These are phyloP conservation scores for Microascus cirrosus DNA, from an alignment of 2,329 filamentous ascomycete genomes.

Conservation along the genomic window DNA sequence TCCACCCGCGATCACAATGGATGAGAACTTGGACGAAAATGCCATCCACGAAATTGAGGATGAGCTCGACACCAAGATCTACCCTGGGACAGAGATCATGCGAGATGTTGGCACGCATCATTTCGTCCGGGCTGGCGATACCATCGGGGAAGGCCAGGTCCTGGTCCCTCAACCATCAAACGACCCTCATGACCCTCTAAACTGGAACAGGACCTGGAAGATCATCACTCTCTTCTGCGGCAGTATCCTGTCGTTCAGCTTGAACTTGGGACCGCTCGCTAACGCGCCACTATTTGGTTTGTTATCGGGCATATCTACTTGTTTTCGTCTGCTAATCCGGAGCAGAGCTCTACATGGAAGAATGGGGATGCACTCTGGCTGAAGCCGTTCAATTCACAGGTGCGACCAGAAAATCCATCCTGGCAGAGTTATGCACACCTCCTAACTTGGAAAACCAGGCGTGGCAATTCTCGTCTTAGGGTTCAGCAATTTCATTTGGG, in stretches of 20 bases:
- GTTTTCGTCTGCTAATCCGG: not conserved
- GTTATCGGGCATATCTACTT: not conserved
- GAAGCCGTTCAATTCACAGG: not conserved
- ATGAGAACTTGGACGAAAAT: no score
- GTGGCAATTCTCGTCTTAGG: not conserved
- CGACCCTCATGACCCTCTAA: not conserved
- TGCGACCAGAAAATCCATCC: not conserved
- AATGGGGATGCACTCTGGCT: not conserved
- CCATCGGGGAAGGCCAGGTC: not conserved
- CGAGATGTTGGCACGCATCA: not conserved
- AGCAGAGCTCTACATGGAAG: no score
- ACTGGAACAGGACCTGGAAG: not conserved
- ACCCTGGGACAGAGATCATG: not conserved
- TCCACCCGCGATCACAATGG: no score
- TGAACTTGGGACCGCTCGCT: not conserved
- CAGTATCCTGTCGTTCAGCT: not conserved
- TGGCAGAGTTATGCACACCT: no score
- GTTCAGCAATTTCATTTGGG: not conserved
- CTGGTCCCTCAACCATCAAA: not conserved
- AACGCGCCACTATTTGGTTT: not conserved
- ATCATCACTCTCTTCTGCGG: not conserved
- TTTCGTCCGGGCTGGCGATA: not conserved
- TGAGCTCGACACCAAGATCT: not conserved
- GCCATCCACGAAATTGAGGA: constrained; percentile 8
- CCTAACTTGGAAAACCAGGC: no score